phyloP scores from a whole-genome alignment of 306 rosid genomes.

The Datisca glomerata region DNA sequence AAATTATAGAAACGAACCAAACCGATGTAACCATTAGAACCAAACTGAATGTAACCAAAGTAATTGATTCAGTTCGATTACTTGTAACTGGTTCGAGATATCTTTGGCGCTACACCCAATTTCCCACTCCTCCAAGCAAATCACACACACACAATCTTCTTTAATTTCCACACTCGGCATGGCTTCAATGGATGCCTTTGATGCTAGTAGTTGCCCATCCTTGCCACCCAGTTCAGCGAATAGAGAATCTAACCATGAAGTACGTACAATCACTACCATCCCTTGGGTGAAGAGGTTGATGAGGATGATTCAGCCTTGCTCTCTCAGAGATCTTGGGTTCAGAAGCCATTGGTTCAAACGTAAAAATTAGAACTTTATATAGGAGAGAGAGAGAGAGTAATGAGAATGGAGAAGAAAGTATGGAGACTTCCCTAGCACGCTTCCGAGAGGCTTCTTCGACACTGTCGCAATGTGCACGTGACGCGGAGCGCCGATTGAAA shows the following conservation, averaged over 20 bases:
- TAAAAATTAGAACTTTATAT: not conserved
- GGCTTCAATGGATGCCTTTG: constrained; percentile 57
- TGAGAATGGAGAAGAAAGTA: too few species aligned
- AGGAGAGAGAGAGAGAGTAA: too few species aligned
- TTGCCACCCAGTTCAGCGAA: constrained; percentile 28
- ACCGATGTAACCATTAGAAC: too few species aligned
- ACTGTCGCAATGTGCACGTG: too few species aligned
- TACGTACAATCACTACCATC: constrained; percentile 47
- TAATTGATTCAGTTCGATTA: too few species aligned
- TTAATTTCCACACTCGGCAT: constrained; percentile 29
- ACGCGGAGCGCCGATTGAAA: too few species aligned
- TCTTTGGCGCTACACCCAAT: constrained; percentile 36
- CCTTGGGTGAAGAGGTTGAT: constrained; percentile 45
- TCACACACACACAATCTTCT: constrained; percentile 40
- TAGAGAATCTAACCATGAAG: constrained; percentile 33
- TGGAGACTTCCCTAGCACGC: too few species aligned
- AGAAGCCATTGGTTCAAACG: constrained; percentile 52
- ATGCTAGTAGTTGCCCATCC: constrained; percentile 57
- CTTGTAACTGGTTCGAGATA: too few species aligned
- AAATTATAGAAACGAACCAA: too few species aligned
- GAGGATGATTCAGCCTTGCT: constrained; percentile 32
- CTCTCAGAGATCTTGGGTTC: constrained; percentile 21
- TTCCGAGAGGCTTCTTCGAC: too few species aligned
- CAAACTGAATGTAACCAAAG: too few species aligned
- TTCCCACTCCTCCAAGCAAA: constrained; percentile 62